Percentiles rank a stretch among this genome's conserved stretches.
phyloP scores from a whole-genome alignment of 31 red algal genomes.

The Asparagopsis taxiformis region DNA sequence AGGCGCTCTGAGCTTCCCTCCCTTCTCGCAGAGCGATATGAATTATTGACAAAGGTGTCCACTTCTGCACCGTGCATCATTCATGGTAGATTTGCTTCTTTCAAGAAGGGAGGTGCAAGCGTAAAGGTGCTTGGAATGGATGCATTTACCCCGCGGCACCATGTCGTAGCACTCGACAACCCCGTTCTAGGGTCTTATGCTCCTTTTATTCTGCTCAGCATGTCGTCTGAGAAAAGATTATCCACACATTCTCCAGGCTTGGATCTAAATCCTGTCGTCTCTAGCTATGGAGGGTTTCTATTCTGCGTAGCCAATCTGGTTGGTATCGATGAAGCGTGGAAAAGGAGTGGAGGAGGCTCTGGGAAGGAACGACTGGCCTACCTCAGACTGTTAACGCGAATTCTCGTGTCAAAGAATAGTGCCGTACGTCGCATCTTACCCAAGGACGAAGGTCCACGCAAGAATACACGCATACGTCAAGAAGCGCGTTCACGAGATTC shows the following conservation, averaged over 20 bases:
- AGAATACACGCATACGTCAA: neutral
- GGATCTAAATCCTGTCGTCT: conserved; percentile 59
- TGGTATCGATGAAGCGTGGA: conserved; percentile 54
- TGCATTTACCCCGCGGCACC: conserved; percentile 71
- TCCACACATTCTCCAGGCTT: neutral
- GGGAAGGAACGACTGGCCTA: conserved; percentile 65
- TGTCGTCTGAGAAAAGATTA: conserved; percentile 5
- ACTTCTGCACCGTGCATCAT: conserved; percentile 16
- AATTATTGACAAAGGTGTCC: conserved; percentile 24
- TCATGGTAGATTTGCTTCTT: conserved; percentile 53
- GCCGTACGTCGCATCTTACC: conserved; percentile 58
- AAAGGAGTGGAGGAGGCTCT: conserved; percentile 49
- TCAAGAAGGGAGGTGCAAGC: conserved; percentile 65
- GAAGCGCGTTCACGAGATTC: conserved; percentile 11
- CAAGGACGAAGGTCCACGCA: neutral
- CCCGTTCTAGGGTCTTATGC: conserved; percentile 68
- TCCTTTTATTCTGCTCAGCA: conserved; percentile 64
- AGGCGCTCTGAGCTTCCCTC: conserved; percentile 34
- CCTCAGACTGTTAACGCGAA: conserved; percentile 69
- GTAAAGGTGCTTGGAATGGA: conserved; percentile 69
- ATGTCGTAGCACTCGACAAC: conserved; percentile 58
- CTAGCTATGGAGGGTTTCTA: conserved; percentile 71
- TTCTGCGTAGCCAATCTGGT: conserved; percentile 73
- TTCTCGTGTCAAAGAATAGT: conserved; percentile 55
- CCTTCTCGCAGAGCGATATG: conserved; percentile 31